Evolutionary conservation across 192 early-diverging fungal genomes (phyloP).

Genomic region (Linnemannia exigua): DNA sequence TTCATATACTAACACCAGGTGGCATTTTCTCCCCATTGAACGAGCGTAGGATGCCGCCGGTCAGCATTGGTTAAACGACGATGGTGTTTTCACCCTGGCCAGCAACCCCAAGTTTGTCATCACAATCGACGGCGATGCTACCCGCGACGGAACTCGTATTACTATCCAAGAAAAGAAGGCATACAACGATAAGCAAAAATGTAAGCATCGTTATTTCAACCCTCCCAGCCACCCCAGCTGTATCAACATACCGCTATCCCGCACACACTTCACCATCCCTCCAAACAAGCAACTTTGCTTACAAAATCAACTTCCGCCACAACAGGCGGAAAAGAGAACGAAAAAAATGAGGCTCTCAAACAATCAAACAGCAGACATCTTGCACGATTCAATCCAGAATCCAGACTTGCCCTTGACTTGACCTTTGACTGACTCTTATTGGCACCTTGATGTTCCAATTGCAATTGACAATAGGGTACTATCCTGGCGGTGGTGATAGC

Average conservation of each 20-base stretch:
- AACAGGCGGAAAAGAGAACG: slow-evolving; percentile 2
- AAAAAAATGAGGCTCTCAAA: neutral
- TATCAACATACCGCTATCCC: neutral
- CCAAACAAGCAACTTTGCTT: neutral
- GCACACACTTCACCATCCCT: neutral
- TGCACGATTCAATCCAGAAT: neutral
- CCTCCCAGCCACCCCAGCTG: no score
- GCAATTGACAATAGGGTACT: slow-evolving; percentile 23
- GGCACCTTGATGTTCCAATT: neutral
- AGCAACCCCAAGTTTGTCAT: slow-evolving; percentile 55
- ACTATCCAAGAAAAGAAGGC: slow-evolving; percentile 56
- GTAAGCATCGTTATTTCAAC: slow-evolving; percentile 10
- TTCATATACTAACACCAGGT: no score
- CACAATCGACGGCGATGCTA: slow-evolving; percentile 50
- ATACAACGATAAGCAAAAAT: slow-evolving; percentile 56
- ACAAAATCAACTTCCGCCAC: neutral
- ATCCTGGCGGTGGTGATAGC: slow-evolving; percentile 25
- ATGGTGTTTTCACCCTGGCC: slow-evolving; percentile 51
- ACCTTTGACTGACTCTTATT: neutral
- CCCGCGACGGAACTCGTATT: slow-evolving; percentile 46
- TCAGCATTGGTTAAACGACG: slow-evolving; percentile 56
- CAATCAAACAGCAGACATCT: neutral
- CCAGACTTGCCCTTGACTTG: neutral
- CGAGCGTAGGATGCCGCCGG: slow-evolving; percentile 39
- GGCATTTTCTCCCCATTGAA: neutral